phyloP scores from a whole-genome alignment of 441 rosid genomes.

The Sinapis alba region DNA sequence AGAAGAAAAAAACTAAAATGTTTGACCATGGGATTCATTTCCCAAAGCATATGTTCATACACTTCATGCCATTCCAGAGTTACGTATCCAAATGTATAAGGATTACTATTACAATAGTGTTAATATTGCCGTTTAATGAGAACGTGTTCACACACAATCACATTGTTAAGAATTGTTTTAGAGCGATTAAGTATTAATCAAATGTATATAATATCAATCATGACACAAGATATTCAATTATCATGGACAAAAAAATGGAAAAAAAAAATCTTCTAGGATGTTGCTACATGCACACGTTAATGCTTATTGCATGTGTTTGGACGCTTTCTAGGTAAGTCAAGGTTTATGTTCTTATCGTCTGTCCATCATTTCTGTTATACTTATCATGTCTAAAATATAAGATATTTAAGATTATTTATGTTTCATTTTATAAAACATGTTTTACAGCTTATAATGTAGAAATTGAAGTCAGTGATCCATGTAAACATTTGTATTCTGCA shows the following conservation, averaged over 20 bases:
- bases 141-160: conserved; percentile 12
- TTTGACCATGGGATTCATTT: not conserved
- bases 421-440: not conserved
- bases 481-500: not conserved
- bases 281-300: not conserved
- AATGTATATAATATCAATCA: not conserved
- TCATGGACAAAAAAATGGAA: not conserved
- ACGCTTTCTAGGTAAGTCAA: too few relatives aligned
- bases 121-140: not conserved
- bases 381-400: not conserved
- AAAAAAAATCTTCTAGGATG: not conserved
- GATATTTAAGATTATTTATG: not conserved
- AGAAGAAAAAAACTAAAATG: not conserved
- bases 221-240: conserved; percentile 1
- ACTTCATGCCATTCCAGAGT: conserved; percentile 19
- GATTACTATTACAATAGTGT: conserved; percentile 19
- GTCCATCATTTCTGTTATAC: not conserved
- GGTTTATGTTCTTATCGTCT: too few relatives aligned
- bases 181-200: not conserved
- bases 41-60: conserved; percentile 10
- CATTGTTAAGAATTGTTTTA: not conserved
- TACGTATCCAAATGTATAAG: conserved; percentile 27
- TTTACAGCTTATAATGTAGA: not conserved
- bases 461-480: not conserved
- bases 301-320: too few relatives aligned